These are phyloP conservation scores for Stromatinia cepivora DNA, from an alignment of 2,329 filamentous ascomycete species.

Conservation along the genomic window DNA sequence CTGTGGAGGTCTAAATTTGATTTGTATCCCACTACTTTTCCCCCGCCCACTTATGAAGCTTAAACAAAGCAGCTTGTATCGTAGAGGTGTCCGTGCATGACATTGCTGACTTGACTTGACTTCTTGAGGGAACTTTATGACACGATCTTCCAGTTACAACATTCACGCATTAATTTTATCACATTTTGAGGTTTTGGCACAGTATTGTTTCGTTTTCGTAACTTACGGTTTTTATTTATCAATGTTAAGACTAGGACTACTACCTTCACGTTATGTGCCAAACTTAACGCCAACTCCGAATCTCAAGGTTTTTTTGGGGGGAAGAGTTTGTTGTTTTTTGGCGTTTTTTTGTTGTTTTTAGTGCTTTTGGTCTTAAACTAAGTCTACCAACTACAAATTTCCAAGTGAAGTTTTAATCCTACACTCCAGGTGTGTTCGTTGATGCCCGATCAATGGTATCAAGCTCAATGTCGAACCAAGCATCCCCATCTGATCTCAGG, in stretches of 20 bases:
- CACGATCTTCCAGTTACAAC: background rate
- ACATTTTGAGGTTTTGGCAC: background rate
- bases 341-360: background rate
- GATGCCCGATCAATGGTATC: too few relatives aligned
- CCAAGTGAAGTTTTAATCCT: too few relatives aligned
- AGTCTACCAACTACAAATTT: background rate
- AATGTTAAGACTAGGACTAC: background rate
- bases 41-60: conserved; percentile 3
- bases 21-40: background rate
- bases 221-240: background rate
- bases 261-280: background rate
- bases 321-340: too few relatives aligned
- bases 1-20: conserved; percentile 3
- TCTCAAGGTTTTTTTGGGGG: background rate
- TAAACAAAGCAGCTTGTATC: background rate
- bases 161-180: background rate
- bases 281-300: background rate
- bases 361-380: background rate
- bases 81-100: background rate
- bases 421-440: background rate
- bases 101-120: background rate
- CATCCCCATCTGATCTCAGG: conserved; percentile 4
- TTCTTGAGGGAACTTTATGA: background rate
- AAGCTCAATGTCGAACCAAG: background rate
- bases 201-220: background rate